Base-by-base conservation (phyloP, 371 early-diverging fungal genomes). In the Lichtheimia hyalospora region DNA sequence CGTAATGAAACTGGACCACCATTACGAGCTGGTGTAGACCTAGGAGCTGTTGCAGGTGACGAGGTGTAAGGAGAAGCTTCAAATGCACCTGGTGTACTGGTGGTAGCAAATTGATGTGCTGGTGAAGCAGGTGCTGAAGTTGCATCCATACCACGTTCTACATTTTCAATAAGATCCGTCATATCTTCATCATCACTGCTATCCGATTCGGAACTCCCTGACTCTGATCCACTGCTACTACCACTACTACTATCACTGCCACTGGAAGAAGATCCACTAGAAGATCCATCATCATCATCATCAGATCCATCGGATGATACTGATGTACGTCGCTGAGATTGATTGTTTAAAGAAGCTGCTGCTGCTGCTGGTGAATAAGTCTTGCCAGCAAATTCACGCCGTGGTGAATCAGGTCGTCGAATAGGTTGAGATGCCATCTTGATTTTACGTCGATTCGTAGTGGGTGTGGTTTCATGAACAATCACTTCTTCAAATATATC, bases 401-500 rank as follows among this genome's bases (percentile, higher is more conserved):
- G 51, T 14, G 42, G 57, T 42, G 64, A 48, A 42, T 64, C 60
- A 2, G 55, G 34, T 15, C 55, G 54, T 12, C 54, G 46, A 25
- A 64, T 64, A 6, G 64, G 64, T 15, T 54, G 55, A 5, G 64
- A 64, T 28, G 64, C 64, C 59, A 64, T 58, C 27, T 58, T 54
- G n/a, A 21, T 42, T 53, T 58, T 58, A 7, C 60, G 55, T 44
- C 55, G 40, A 20, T 21, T 20, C 1, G 60, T 41, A 6, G 27
- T 43, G 4, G 28, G 49, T 14, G 24, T 15, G 16, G 56, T 21
- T 16, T 12, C 14, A 16, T 49, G 60, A 5, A 52, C 41, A 16
- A 48, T 49, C 3, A 61, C 44, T 18, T 43, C 49, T 49, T 61
- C 61, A 49, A 61, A 61, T 20, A 15, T 44, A 16, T 62, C 63